Base-by-base conservation (phyloP, 306 rosid species). In the Inga laurina region DNA sequence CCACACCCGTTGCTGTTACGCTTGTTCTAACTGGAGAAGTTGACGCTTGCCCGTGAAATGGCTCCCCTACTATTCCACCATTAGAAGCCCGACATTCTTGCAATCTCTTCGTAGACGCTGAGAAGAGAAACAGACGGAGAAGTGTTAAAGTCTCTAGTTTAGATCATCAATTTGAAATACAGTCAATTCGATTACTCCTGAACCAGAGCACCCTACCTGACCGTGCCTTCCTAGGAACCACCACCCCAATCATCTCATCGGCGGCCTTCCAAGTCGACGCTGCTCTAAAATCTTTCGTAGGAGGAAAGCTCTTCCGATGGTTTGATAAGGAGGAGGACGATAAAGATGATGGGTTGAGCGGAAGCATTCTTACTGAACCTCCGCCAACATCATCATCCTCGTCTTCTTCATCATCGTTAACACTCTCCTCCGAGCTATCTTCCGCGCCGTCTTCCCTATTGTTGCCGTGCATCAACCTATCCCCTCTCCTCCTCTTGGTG, bases 191-290 rank as follows among this genome's bases (percentile, higher is more conserved):
- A 48, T 54, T 8, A 13, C 43, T 37, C 34, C 46, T 11, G 67
- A 70, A 74, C 72, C 41, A 16, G 72, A 34, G 62, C 62, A 67
- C 51, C 90, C 77, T 86, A 97, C 99, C 99, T 84, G 99, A 91
- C 78, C 99, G 99, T 78, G 99, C 98, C 81, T 89, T 97, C 64
- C 99, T 88, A 0, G 99, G 99, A 7, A 97, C 95, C 39, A 91
- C 75, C 27, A 92, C 97, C 15, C 99, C 97, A 88, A 97, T 97
- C 99, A 94, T 97, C 77, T 97, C 99, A 73, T 97, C 98, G 81
- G 99, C 89, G 69, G 92, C 91, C 81, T 92, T 97, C 98, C 92
- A 94, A 84, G 91, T 84, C 87, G 97, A 88, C 56, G 91, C 77
- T 77, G 90, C 85, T 84, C 97, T 87, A 79, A 91, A 92, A 82